Base-by-base conservation (phyloP, 2,329 filamentous ascomycete species). In the Sarocladium strictum region DNA sequence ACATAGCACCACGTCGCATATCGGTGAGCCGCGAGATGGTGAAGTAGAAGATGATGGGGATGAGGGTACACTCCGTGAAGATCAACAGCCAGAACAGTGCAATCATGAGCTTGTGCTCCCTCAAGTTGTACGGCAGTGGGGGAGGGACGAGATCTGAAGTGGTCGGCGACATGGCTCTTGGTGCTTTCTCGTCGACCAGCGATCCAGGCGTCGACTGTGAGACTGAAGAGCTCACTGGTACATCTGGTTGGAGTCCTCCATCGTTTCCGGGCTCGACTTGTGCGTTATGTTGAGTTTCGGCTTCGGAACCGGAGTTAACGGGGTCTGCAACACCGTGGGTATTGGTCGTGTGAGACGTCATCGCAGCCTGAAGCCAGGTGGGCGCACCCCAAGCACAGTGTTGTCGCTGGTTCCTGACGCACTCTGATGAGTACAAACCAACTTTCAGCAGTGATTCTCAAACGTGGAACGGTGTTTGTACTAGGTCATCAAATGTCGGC, bases 31-130 rank as follows among this genome's bases (percentile, higher is more conserved):
- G 71, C 54, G 69, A 71, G 19, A 77, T 68, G 11, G 69, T 67
- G 57, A 76, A 77, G 62, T 72, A 77, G 12, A 77, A 63, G 0
- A 71, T 58, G 53, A 77, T 70, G n/a, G 75, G 75, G n/a, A 76
- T 63, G 6, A 63, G 56, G 0, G 61, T 63, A 37, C 57, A 60
- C 15, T 63, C 62, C 1, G 60, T 60, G 3, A 63, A 23, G 1
- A 63, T 62, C 47, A 63, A 61, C 35, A 59, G 58, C 60, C 59
- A 61, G 19, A 63, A 63, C 0, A 60, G 23, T 1, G 57, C 41
- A 10, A 63, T 63, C 33, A 47, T 59, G 29, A 63, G 53, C 17
- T 63, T 63, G 53, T 63, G 62, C 10, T 63, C 59, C 3, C 59
- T 57, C 4, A 63, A 50, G 52, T 63, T 63, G 17, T 63, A 63